Base-by-base conservation (phyloP, 1,284 basidiomycete genomes). In the Caloboletus inedulis region DNA sequence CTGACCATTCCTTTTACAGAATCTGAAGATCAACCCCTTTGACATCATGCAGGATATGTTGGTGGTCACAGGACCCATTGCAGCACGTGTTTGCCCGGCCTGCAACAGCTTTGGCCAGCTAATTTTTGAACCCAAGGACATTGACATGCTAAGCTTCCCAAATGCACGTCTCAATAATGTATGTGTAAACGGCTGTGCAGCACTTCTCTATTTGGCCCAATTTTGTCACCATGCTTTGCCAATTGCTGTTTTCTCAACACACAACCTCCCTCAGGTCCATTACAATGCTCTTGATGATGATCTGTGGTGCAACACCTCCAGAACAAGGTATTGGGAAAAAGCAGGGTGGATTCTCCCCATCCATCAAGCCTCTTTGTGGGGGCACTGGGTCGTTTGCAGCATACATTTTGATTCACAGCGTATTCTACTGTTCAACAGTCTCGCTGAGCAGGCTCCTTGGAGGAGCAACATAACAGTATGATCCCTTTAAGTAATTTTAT, bases 361-460 rank as follows among this genome's bases (percentile, higher is more conserved):
- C 7, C 58, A 59, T 14, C 25, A 33, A 16, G 30, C 41, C 4
- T 49, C 42, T 0, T 44, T 19, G 4, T 48, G 49, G 34, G 47
- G 52, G 1, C 58, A 60, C 21, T 60, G 58, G 58, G 55, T 60
- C 1, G 1, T 58, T 3, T 52, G 49, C 21, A 45, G 29, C 7
- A 25, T 51, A 7, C 12, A 50, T 16, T n/a, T 53, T 9, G 29
- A 45, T 1, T 42, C 19, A 13, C 29, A n/a, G 0, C 14, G 13
- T 16, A 18, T 59, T 9, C 16, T 51, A 3, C 7, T 59, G 1
- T 59, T 59, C 6, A 46, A 59, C 41, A 59, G 58, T n/a, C 46
- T 60, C 0, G 49, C 49, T 13, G 58, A 59, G 7, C 27, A 23
- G 29, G 13, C 7, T 7, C 41, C 46, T 0, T 60, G 58, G 58